A percentile compares a stretch with the other conserved stretches of the same genome.
Evolutionary conservation across 805 yeast genomes (phyloP).

Genomic region (Metschnikowia gruessii): DNA sequence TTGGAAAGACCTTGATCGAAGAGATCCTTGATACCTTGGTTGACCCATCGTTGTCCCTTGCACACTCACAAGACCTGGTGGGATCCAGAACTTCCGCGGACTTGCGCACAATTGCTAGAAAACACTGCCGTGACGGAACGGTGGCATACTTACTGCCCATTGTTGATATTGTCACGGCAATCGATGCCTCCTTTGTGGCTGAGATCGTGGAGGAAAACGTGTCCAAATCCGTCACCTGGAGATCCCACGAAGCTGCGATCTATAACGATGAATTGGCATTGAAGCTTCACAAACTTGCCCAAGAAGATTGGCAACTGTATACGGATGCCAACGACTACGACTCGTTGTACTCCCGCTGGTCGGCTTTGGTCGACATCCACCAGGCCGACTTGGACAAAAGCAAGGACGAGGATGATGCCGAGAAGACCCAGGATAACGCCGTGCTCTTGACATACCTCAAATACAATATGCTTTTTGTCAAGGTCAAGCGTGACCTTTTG

Average conservation of each 20-base stretch:
- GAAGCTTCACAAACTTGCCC: constrained; percentile 43
- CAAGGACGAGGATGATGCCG: constrained; percentile 49
- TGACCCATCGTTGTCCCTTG: constrained; percentile 63
- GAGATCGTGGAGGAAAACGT: constrained; percentile 26
- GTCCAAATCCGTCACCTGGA: constrained; percentile 45
- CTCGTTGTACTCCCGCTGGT: constrained; percentile 59
- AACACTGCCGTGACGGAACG: constrained; percentile 32
- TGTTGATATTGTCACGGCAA: constrained; percentile 36
- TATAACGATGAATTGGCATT: constrained; percentile 71
- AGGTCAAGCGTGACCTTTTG: constrained; percentile 67
- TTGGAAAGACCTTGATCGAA: constrained; percentile 41
- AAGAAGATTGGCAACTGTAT: constrained; percentile 26
- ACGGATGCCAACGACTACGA: constrained; percentile 52
- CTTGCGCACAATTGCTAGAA: constrained; percentile 48
- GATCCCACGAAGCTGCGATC: constrained; percentile 55
- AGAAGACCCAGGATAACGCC: constrained; percentile 66
- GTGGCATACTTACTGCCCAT: constrained; percentile 38
- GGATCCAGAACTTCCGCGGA: constrained; percentile 36
- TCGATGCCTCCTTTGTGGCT: constrained; percentile 39
- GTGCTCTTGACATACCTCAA: constrained; percentile 72
- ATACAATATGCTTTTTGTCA: constrained; percentile 61
- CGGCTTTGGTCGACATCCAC: constrained; percentile 63
- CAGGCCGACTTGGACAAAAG: constrained; percentile 50
- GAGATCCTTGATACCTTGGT: constrained; percentile 58
- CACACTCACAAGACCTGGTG: constrained; percentile 42